Evolutionary conservation across 257 asterid genomes (phyloP), one percentile per base, ranked within the genome.

Genomic region (Phtheirospermum japonicum): DNA sequence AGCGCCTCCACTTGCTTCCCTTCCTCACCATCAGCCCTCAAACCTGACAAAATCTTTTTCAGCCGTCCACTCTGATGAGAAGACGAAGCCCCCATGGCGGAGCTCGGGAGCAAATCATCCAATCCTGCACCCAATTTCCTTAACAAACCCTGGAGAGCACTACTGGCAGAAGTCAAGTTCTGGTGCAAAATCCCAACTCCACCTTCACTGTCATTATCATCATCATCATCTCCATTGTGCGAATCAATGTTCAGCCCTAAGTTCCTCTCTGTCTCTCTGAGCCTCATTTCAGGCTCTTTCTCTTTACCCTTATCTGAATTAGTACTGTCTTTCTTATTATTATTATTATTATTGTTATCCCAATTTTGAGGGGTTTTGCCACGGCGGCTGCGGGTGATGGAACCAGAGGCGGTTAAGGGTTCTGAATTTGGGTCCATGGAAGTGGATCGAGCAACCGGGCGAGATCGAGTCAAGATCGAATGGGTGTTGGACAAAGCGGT

Each of bases 11-110:
- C 89, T 73, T 93, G 99, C 80, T 65, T 90, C 53, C 97, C 97
- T 79, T 93, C 99, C 84, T 93, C 99, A 0, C 99, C 97, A 61
- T 93, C 99, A 8, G 99, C 96, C 71, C 96, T 74, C 82, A 93
- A 71, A 6, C 97, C 96, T 0, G 97, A 73, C 74, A 93, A 66
- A 52, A 93, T 90, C 97, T 90, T 90, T 85, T 93, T 93, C 68
- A 85, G 77, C 43, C 92, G 78, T 61, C 96, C 94, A 43, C 81
- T 93, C 66, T 87, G 97, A 40, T 93, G 97, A 11, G 99, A 87
- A 8, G 94, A 76, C 3, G 97, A 86, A 43, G 85, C 87, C 33
- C 89, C 97, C 72, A 87, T 76, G 0, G 94, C 87, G 0, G 99
- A 83, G 75, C 96, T 89, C 0, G 99, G 99, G 33, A 93, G 86